Evolutionary conservation across 805 yeast genomes (phyloP).

Genomic region (Yarrowia osloensis): DNA sequence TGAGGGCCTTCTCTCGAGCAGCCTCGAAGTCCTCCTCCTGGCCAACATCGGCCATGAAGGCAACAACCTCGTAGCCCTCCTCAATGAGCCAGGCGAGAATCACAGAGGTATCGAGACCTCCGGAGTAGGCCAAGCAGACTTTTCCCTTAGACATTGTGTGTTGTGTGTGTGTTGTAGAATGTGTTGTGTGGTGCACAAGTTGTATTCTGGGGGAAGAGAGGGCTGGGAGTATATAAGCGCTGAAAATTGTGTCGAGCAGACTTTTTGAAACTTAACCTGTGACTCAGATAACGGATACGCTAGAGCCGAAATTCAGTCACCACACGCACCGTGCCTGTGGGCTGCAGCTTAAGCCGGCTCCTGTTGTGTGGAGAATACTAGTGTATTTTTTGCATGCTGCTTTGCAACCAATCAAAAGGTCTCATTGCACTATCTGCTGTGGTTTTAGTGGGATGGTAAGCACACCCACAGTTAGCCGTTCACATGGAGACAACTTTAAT

Average conservation of each 20-base stretch:
- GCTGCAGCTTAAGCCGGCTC: neutral
- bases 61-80: slow-evolving; percentile 96
- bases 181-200: slow-evolving; percentile 4
- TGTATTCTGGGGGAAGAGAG: neutral
- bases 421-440: neutral
- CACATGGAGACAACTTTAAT: neutral
- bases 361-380: neutral
- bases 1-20: slow-evolving; percentile 92
- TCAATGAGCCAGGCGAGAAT: slow-evolving; percentile 98
- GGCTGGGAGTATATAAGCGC: slow-evolving; percentile 7
- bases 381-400: neutral
- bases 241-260: slow-evolving; percentile 17
- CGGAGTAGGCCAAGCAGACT: slow-evolving; percentile 98
- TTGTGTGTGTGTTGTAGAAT: neutral
- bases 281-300: slow-evolving; percentile 28
- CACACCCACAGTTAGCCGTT: slow-evolving; percentile 5
- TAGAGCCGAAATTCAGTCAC: slow-evolving; percentile 15
- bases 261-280: slow-evolving; percentile 11
- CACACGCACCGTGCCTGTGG: neutral
- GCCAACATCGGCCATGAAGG: slow-evolving; percentile 97
- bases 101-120: slow-evolving; percentile 97
- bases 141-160: slow-evolving; percentile 87
- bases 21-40: slow-evolving; percentile 99
- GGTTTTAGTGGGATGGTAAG: neutral
- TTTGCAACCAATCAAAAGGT: neutral